Base-by-base conservation (phyloP, 2,329 filamentous ascomycete species). In the Sphaceloma murrayae region DNA sequence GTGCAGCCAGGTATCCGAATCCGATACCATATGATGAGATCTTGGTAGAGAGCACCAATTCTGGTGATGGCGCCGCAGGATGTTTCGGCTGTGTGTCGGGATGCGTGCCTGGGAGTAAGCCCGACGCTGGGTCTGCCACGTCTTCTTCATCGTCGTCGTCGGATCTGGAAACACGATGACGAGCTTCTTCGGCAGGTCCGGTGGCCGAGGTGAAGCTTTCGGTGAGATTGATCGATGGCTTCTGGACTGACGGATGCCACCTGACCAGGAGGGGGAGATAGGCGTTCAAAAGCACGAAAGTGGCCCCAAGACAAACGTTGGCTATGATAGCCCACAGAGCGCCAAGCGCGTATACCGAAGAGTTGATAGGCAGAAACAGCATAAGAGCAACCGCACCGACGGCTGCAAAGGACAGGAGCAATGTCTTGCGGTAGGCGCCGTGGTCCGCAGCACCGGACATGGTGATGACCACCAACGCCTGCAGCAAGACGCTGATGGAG, bases 361-460 rank as follows among this genome's bases (percentile, higher is more conserved):
- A 80, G 30, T 75, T 74, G 43, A 95, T 72, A 18, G 82, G 80
- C 38, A 98, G 74, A 65, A 93, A 96, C 3, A 83, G 68, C 85
- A 96, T 95, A 34, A 88, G 93, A 19, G 82, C 75, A 34, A 83
- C 64, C 53, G 87, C 82, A 31, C 91, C 91, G 16, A 80, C 67
- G 61, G 85, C 82, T 21, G 83, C 91, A 61, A 96, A 96, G n/a
- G 66, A 69, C 13, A 96, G 69, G 14, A 98, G 71, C 14, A 98
- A 74, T 44, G 79, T 82, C 70, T 96, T 98, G 48, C 91, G 80
- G 67, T 88, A 91, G 17, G 61, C 58, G 50, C 91, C 91, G 63
- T 96, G 89, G 61, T 98, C 91, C 46, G 91, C 91, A 5, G 89
- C 88, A 45, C 85, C 91, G 57, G 87, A 94, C 71, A 98, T 94